Evolutionary conservation across 768 basidiomycete genomes (phyloP).

Genomic region (Tremella mesenterica): DNA sequence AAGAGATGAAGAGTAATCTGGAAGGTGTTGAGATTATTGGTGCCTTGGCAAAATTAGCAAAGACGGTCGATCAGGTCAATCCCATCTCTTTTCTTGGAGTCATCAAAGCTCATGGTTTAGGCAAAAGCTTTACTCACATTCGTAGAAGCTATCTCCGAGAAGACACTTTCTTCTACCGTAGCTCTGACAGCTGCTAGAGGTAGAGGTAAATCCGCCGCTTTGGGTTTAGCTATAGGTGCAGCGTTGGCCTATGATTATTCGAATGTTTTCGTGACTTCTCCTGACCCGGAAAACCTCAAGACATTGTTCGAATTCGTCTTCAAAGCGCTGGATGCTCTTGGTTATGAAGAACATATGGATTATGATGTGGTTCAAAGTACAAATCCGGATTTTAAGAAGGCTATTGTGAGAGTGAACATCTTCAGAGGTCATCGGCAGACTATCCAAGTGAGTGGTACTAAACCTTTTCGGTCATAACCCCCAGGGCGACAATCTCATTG

Average conservation of each 20-base stretch:
- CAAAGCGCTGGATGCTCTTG: conserved; percentile 87
- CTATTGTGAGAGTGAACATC: conserved; percentile 89
- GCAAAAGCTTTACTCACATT: conserved; percentile 87
- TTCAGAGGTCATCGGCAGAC: conserved; percentile 91
- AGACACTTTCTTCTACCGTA: conserved; percentile 86
- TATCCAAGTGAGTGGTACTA: conserved; percentile 82
- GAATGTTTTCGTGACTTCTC: conserved; percentile 96
- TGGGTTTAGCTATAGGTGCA: conserved; percentile 89
- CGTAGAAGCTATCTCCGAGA: conserved; percentile 76
- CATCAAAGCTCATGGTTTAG: conserved; percentile 18
- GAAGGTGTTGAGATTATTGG: conserved; percentile 78
- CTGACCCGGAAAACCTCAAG: conserved; percentile 93
- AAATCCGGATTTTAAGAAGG: conserved; percentile 88
- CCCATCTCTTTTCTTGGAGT: neutral
- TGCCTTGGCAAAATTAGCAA: conserved; percentile 78
- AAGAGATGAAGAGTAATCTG: conserved; percentile 66
- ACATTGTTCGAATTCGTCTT: conserved; percentile 97
- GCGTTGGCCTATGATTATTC: conserved; percentile 89
- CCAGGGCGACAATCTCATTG: neutral
- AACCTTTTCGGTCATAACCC: neutral
- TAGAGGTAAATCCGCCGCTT: conserved; percentile 89
- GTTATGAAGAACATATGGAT: conserved; percentile 94
- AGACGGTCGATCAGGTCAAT: conserved; percentile 77
- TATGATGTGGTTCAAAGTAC: conserved; percentile 96
- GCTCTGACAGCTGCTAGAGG: conserved; percentile 91